Percentiles rank a stretch among this genome's conserved stretches.
Conservation (phyloP, 2,329 filamentous ascomycete species). For the Beauveria asiatica region DNA sequence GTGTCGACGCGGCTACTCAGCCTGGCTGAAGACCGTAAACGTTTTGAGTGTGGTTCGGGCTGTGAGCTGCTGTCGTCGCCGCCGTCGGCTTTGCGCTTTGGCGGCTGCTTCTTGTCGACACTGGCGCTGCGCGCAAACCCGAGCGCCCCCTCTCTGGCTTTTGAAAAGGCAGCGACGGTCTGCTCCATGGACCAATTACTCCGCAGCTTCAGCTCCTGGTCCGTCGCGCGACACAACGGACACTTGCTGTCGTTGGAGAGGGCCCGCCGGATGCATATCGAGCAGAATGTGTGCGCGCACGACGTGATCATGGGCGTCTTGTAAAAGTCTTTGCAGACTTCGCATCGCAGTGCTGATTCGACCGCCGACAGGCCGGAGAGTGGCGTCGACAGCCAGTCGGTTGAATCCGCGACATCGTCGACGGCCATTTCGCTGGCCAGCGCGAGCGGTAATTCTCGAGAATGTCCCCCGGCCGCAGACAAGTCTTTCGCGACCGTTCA, state of each 20-base stretch:
- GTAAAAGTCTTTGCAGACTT: slow-evolving; percentile 98
- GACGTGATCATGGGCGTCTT: slow-evolving; percentile 89
- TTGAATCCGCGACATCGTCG: slow-evolving; percentile 59
- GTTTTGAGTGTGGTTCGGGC: slow-evolving; percentile 33
- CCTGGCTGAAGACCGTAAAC: slow-evolving; percentile 43
- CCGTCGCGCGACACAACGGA: slow-evolving; percentile 67
- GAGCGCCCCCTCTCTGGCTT: slow-evolving; percentile 53
- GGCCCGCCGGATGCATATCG: slow-evolving; percentile 82
- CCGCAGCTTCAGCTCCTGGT: slow-evolving; percentile 78
- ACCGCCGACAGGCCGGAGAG: slow-evolving; percentile 59
- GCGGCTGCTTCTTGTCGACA: slow-evolving; percentile 12
- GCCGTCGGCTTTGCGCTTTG: slow-evolving; percentile 45
- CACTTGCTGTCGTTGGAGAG: slow-evolving; percentile 79
- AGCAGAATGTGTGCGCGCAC: slow-evolving; percentile 95
- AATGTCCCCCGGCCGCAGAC: background rate
- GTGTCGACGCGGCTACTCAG: slow-evolving; percentile 35
- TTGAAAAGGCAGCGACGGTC: slow-evolving; percentile 68
- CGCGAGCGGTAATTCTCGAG: background rate
- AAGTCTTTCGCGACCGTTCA: background rate
- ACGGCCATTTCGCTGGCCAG: slow-evolving; percentile 20
- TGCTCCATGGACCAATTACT: slow-evolving; percentile 82
- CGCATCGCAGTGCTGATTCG: slow-evolving; percentile 81
- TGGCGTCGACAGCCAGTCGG: slow-evolving; percentile 71
- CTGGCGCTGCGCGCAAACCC: slow-evolving; percentile 46
- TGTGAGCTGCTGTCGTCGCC: slow-evolving; percentile 22